A percentile compares a stretch with the other conserved stretches of the same genome.
Conservation (phyloP, 208 protist species). For the Strigomonas culicis region DNA sequence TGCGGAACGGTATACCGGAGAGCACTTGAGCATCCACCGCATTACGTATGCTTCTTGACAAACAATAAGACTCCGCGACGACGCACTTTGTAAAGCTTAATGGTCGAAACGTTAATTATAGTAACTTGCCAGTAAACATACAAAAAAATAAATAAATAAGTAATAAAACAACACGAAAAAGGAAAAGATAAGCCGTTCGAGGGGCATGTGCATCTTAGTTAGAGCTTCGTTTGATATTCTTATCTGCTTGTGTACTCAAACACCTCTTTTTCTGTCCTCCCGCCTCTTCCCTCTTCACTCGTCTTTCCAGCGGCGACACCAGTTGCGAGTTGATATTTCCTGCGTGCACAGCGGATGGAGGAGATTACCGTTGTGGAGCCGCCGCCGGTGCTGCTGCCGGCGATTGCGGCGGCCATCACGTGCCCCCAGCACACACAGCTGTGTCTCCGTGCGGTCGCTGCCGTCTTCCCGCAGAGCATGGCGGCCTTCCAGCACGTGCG, state of each 20-base stretch:
- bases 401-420: neutral
- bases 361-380: neutral
- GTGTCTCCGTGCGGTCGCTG: neutral
- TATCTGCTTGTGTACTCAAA: too few species aligned
- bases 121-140: too few species aligned
- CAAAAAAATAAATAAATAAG: neutral
- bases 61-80: too few species aligned
- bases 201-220: too few species aligned
- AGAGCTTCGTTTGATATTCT: too few species aligned
- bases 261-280: too few species aligned
- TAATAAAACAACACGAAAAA: neutral
- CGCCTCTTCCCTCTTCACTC: too few species aligned
- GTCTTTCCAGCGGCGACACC: neutral
- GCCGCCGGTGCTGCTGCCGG: neutral
- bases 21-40: conserved; percentile 72
- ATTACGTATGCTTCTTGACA: conserved; percentile 18
- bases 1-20: conserved; percentile 76
- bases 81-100: too few species aligned
- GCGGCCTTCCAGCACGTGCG: conserved; percentile 51
- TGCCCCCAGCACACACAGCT: neutral
- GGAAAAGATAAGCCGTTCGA: neutral
- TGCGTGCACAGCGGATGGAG: neutral
- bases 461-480: neutral
- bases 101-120: too few species aligned
- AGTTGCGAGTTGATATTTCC: neutral